Percentiles rank a stretch among this genome's conserved stretches.
Evolutionary conservation across 1,284 basidiomycete genomes (phyloP).

Genomic region (Sphagnurus paluster): DNA sequence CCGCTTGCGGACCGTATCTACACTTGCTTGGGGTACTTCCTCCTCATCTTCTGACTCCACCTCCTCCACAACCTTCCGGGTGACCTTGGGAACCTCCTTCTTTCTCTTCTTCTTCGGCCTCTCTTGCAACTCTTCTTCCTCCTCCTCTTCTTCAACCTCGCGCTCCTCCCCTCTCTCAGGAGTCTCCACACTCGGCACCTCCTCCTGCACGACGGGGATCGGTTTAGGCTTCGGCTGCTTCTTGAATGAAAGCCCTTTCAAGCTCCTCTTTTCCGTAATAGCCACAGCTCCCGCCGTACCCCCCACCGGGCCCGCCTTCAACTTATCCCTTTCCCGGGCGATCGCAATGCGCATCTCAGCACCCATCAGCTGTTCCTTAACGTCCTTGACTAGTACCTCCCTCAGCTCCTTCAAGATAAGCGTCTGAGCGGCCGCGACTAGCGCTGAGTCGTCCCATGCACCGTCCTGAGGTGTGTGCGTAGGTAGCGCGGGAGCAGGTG

Average conservation of each 20-base stretch:
- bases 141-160: constrained; percentile 32
- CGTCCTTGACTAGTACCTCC: constrained; percentile 64
- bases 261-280: constrained; percentile 41
- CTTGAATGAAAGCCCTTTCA: constrained; percentile 71
- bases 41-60: constrained; percentile 42
- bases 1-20: constrained; percentile 28
- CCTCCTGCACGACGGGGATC: constrained; percentile 28
- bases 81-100: constrained; percentile 30
- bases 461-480: constrained; percentile 35
- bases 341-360: constrained; percentile 57
- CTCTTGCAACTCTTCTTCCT: constrained; percentile 29
- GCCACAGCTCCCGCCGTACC: constrained; percentile 24
- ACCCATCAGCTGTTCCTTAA: constrained; percentile 65
- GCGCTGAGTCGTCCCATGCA: constrained; percentile 56
- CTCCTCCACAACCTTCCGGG: constrained; percentile 32
- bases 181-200: constrained; percentile 41
- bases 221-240: constrained; percentile 51
- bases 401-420: constrained; percentile 66
- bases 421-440: constrained; percentile 60
- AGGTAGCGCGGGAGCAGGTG: constrained; percentile 50
- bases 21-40: constrained; percentile 30
- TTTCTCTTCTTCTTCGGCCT: constrained; percentile 38
- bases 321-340: constrained; percentile 44
- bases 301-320: constrained; percentile 23
- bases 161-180: constrained; percentile 30